phyloP scores from a whole-genome alignment of 176 grass and related monocot genomes.

The Oropetium thomaeum region DNA sequence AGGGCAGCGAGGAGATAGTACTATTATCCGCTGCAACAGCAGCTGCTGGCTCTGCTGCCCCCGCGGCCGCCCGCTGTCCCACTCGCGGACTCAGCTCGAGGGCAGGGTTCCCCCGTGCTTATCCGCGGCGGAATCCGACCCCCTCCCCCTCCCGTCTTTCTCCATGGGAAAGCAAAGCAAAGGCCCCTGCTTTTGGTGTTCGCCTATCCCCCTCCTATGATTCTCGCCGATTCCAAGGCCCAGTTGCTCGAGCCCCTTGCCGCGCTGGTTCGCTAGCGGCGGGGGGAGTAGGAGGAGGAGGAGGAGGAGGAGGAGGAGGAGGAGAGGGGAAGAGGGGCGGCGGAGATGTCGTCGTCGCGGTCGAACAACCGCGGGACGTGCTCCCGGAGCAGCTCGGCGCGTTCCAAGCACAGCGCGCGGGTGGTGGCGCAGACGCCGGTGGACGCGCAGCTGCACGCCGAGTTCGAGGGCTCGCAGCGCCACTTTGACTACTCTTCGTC shows the following conservation, averaged over 20 bases:
- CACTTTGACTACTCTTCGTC: slow-evolving; percentile 76
- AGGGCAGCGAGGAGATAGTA: slow-evolving; percentile 24
- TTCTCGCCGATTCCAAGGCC: slow-evolving; percentile 28
- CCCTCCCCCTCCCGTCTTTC: slow-evolving; percentile 1
- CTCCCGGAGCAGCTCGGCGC: slow-evolving; percentile 65
- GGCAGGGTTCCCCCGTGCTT: slow-evolving; percentile 18
- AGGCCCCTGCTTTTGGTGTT: background rate
- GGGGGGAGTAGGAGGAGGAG: background rate
- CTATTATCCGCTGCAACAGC: slow-evolving; percentile 5
- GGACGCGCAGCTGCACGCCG: slow-evolving; percentile 72
- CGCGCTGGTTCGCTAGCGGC: background rate
- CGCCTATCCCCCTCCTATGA: slow-evolving; percentile 29
- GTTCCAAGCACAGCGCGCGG: slow-evolving; percentile 70
- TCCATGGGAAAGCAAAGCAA: background rate
- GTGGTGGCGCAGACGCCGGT: slow-evolving; percentile 71
- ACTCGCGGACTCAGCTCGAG: background rate
- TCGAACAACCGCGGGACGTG: slow-evolving; percentile 58
- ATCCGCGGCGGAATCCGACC: slow-evolving; percentile 51
- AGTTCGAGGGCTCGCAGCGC: slow-evolving; percentile 68
- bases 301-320: background rate
- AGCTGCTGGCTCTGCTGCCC: no score
- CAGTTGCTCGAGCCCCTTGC: slow-evolving; percentile 15
- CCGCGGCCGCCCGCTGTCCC: slow-evolving; percentile 30
- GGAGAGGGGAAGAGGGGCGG: background rate
- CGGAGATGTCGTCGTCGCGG: slow-evolving; percentile 74